phyloP scores from a whole-genome alignment of 495 filamentous ascomycete genomes.

The Friedmanniomyces simplex region DNA sequence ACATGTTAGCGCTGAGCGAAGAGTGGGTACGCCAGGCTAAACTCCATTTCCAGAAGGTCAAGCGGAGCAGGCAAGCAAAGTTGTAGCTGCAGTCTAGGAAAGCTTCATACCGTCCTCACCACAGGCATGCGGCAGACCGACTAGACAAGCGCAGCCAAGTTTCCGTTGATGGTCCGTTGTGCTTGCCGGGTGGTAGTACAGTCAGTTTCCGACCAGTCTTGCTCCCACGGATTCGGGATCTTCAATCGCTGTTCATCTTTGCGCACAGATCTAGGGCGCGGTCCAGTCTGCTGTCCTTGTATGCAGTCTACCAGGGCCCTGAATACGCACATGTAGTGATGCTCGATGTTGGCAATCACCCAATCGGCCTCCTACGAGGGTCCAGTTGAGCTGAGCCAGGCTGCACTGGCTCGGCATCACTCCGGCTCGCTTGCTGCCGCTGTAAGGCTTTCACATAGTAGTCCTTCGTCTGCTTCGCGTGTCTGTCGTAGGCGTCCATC shows the following conservation, averaged over 20 bases:
- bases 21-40: conserved; percentile 10
- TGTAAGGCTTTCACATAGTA: conserved; percentile 4
- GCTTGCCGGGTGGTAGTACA: background rate
- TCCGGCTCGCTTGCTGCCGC: background rate
- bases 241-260: no score
- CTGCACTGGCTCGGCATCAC: background rate
- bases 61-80: background rate
- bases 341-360: background rate
- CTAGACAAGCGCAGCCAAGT: background rate
- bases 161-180: background rate
- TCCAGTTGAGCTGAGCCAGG: background rate
- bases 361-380: background rate
- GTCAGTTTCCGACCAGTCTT: background rate
- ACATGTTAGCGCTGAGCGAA: conserved; percentile 9
- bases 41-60: background rate
- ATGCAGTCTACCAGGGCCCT: no score
- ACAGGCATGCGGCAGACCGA: background rate
- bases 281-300: background rate
- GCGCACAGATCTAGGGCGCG: no score
- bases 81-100: background rate
- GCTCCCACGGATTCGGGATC: background rate
- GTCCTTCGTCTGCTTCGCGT: background rate
- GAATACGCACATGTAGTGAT: background rate
- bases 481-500: conserved; percentile 3
- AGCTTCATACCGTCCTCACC: background rate